A percentile compares a stretch with the other conserved stretches of the same genome.
Conservation (phyloP, 331 rosid genomes). For the Rosa hybrid region DNA sequence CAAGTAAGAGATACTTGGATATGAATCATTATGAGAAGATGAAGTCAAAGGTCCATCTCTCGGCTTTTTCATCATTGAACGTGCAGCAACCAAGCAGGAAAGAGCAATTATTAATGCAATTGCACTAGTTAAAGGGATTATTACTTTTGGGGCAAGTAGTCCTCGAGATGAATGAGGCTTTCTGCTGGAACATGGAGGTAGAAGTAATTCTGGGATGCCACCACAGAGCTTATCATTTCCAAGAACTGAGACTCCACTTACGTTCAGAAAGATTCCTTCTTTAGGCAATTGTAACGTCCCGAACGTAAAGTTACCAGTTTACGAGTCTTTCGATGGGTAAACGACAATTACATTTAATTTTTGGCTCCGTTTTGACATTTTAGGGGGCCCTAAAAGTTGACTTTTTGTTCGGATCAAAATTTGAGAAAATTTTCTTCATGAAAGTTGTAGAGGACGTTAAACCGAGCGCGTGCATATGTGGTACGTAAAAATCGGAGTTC, state of each 20-base stretch:
- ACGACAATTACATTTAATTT: too few species aligned
- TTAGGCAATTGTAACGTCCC: not conserved
- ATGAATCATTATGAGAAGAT: not conserved
- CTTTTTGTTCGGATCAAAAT: too few species aligned
- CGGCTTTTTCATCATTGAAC: not conserved
- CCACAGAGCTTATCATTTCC: slow-evolving; percentile 11
- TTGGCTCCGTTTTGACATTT: too few species aligned
- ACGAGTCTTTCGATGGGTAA: too few species aligned
- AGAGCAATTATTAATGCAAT: not conserved
- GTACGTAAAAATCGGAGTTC: too few species aligned
- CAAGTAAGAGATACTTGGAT: not conserved
- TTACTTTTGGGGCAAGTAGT: not conserved
- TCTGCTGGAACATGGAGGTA: not conserved
- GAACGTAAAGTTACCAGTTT: too few species aligned
- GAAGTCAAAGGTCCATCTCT: not conserved
- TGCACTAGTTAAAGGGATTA: not conserved
- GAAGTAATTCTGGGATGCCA: slow-evolving; percentile 10
- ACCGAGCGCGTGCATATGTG: too few species aligned
- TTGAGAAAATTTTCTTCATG: too few species aligned
- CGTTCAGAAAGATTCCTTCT: not conserved
- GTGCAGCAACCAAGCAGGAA: not conserved
- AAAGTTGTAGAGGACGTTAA: too few species aligned
- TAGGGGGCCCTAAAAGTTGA: too few species aligned
- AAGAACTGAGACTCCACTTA: not conserved
- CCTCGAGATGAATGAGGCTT: not conserved